These are phyloP conservation scores for Penicillium argentinense DNA, from an alignment of 495 filamentous ascomycete genomes.

Conservation along the genomic window DNA sequence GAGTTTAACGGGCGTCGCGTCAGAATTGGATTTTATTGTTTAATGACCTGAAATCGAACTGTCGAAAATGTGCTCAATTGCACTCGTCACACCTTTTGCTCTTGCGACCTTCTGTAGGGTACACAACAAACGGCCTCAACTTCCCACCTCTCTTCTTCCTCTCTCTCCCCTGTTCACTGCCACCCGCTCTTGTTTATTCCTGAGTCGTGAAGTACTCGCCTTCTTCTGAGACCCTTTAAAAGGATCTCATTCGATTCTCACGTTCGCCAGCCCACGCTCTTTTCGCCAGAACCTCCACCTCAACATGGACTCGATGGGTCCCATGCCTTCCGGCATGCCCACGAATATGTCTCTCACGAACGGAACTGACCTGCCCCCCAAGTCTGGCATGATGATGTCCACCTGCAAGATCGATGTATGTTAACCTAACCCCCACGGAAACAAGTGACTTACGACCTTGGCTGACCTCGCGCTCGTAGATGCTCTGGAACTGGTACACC, in stretches of 20 bases:
- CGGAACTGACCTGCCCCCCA: constrained; percentile 3
- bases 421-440: neutral
- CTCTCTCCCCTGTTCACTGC: neutral
- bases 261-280: too few relatives aligned
- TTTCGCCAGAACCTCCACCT: too few relatives aligned
- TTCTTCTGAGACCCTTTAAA: too few relatives aligned
- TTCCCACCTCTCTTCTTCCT: constrained; percentile 1
- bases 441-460: neutral
- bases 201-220: too few relatives aligned
- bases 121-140: too few relatives aligned
- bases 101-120: too few relatives aligned
- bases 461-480: constrained; percentile 38
- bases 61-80: constrained; percentile 35
- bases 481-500: constrained; percentile 79
- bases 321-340: too few relatives aligned
- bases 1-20: constrained; percentile 6
- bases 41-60: neutral
- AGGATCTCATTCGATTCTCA: too few relatives aligned
- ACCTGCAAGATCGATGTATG: constrained; percentile 37
- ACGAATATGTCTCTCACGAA: too few relatives aligned
- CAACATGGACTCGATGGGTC: too few relatives aligned
- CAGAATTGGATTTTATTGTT: constrained; percentile 1
- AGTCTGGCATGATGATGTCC: constrained; percentile 21
- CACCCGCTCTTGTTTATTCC: neutral
- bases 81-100: too few relatives aligned